These are phyloP conservation scores for Coffea eugenioides DNA, from an alignment of 257 asterid species.

Conservation along the genomic window DNA sequence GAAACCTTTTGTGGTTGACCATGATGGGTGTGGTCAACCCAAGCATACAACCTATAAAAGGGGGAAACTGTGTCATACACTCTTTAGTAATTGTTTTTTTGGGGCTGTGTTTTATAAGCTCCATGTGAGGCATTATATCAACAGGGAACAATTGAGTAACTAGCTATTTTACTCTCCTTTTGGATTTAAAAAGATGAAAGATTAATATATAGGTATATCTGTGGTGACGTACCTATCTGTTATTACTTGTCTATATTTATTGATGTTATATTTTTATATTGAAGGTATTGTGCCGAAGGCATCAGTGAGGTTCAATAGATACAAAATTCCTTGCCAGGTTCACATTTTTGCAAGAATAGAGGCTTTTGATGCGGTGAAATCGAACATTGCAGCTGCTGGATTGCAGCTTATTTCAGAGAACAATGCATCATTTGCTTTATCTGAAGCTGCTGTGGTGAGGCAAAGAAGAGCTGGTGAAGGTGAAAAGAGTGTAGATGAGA, in stretches of 20 bases:
- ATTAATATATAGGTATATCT: not conserved
- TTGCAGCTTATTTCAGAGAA: conserved; percentile 48
- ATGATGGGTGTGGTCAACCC: not conserved
- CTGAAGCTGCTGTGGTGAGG: conserved; percentile 55
- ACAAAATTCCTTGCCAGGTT: conserved; percentile 64
- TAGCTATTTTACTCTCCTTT: not conserved
- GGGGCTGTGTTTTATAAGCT: no score
- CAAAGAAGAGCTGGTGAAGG: conserved; percentile 32
- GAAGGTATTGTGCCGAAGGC: conserved; percentile 75
- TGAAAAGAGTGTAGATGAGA: conserved; percentile 70
- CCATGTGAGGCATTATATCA: not conserved
- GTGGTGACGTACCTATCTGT: not conserved
- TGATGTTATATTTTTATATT: conserved; percentile 16
- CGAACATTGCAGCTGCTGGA: conserved; percentile 45
- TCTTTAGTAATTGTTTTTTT: no score
- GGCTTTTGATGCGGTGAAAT: conserved; percentile 49
- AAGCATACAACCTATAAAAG: not conserved
- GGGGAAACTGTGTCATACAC: not conserved
- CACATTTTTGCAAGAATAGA: conserved; percentile 64
- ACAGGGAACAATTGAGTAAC: not conserved
- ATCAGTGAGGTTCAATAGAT: conserved; percentile 32
- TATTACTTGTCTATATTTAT: not conserved
- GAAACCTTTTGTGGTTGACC: not conserved
- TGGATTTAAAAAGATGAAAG: not conserved
- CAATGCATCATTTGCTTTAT: conserved; percentile 43